Percentiles rank a stretch among this genome's conserved stretches.
Conservation (phyloP, 805 yeast genomes). For the Grigorovia jiainica region DNA sequence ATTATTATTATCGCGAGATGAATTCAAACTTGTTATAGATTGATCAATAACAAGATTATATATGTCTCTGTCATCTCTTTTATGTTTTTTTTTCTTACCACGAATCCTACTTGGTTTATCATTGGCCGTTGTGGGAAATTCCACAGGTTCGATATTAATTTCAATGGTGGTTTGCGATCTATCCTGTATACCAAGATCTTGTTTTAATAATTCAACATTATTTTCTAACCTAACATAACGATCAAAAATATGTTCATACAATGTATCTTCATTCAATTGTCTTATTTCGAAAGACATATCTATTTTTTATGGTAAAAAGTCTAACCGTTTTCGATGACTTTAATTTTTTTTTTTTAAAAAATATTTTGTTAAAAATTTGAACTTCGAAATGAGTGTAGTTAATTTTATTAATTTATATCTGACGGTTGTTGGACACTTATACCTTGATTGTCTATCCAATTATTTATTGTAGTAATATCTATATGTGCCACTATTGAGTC, state of each 20-base stretch:
- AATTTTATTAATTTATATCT: too few species aligned
- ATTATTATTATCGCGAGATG: conserved; percentile 23
- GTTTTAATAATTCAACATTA: conserved; percentile 14
- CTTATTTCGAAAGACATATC: conserved; percentile 9
- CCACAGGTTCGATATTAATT: conserved; percentile 23
- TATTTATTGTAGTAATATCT: conserved; percentile 21
- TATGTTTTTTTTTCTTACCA: neutral
- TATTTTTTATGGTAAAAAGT: too few species aligned
- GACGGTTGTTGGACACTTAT: conserved; percentile 11
- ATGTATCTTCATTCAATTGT: conserved; percentile 13
- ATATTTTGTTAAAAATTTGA: too few species aligned
- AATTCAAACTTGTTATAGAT: conserved; percentile 21
- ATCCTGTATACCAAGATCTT: conserved; percentile 27
- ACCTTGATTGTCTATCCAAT: conserved; percentile 28
- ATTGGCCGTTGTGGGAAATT: too few species aligned
- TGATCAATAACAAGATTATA: conserved; percentile 22
- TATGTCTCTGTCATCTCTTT: conserved; percentile 2
- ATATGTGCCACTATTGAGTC: conserved; percentile 23
- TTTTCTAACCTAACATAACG: conserved; percentile 20
- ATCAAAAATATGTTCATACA: conserved; percentile 27
- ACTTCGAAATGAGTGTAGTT: too few species aligned
- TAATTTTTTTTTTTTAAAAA: neutral
- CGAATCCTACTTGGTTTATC: neutral
- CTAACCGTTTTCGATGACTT: neutral
- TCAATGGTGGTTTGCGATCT: conserved; percentile 6